Evolutionary conservation across 2,329 filamentous ascomycete genomes (phyloP).

Genomic region (Fusarium protoensiforme): DNA sequence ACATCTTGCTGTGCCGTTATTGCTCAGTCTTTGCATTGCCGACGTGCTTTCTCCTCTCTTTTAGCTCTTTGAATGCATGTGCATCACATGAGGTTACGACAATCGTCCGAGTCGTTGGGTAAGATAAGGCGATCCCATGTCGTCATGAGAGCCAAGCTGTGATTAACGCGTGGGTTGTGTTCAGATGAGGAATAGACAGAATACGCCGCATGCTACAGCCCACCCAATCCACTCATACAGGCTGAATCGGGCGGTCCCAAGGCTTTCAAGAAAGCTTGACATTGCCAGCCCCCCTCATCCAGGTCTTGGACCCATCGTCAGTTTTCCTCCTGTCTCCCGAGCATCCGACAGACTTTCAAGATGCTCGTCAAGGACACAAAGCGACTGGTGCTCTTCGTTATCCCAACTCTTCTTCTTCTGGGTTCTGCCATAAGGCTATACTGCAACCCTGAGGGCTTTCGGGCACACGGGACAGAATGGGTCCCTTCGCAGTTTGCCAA

Average conservation of each 20-base stretch:
- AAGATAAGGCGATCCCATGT: not conserved
- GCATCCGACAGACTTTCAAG: not conserved
- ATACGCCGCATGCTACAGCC: not conserved
- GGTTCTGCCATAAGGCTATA: slow-evolving; percentile 41
- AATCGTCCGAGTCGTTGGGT: not conserved
- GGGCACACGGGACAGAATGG: slow-evolving; percentile 7
- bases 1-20: slow-evolving; percentile 1
- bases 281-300: not conserved
- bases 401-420: slow-evolving; percentile 45
- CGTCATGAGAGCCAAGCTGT: not conserved
- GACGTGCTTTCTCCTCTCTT: not conserved
- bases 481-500: slow-evolving; percentile 13
- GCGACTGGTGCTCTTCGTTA: slow-evolving; percentile 46
- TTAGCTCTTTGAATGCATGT: not conserved
- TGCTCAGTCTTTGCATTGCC: not conserved
- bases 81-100: not conserved
- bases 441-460: slow-evolving; percentile 6
- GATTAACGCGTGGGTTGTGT: slow-evolving; percentile 5
- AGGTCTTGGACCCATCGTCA: not conserved
- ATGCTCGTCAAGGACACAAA: slow-evolving; percentile 49
- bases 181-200: slow-evolving; percentile 17
- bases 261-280: not conserved
- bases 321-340: not conserved
- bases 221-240: not conserved
- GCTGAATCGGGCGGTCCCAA: not conserved